Conservation (phyloP, 345 rosid genomes). For the Physaria fendleri region DNA sequence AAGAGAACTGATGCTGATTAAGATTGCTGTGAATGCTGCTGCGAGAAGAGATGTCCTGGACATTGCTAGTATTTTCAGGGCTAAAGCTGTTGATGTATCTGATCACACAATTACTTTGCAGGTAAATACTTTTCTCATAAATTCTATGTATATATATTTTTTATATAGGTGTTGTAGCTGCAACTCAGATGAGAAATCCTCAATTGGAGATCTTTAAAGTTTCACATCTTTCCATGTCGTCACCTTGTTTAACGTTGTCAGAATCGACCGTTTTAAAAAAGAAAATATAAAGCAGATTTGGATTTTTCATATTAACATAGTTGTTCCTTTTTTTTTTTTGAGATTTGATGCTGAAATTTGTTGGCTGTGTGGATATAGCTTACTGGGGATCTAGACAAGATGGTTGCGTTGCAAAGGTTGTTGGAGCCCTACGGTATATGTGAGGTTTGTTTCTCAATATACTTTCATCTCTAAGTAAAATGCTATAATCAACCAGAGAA, state of each 20-base stretch:
- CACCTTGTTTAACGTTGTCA: not conserved
- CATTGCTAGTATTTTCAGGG: constrained; percentile 67
- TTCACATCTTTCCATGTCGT: not conserved
- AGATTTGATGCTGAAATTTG: not conserved
- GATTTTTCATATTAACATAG: not conserved
- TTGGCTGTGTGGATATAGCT: constrained; percentile 45
- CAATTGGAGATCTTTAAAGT: not conserved
- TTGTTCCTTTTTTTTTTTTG: not conserved
- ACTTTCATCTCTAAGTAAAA: constrained; percentile 1
- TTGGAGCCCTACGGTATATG: constrained; percentile 95
- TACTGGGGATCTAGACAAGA: constrained; percentile 85
- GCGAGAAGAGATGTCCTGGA: constrained; percentile 70
- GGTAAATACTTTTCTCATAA: constrained; percentile 29
- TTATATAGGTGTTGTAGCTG: not conserved
- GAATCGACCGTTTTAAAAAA: not conserved
- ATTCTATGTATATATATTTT: not conserved
- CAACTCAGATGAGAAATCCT: not conserved
- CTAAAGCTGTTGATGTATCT: constrained; percentile 63
- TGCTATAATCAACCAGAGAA: not conserved
- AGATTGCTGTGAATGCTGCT: constrained; percentile 53
- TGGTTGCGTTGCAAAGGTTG: constrained; percentile 90
- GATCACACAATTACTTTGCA: constrained; percentile 72
- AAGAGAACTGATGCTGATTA: constrained; percentile 61
- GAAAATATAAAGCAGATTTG: not conserved
- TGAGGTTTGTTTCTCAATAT: constrained; percentile 49